These are phyloP conservation scores for Fremontodendron californicum DNA, from an alignment of 345 rosid genomes.

Conservation along the genomic window DNA sequence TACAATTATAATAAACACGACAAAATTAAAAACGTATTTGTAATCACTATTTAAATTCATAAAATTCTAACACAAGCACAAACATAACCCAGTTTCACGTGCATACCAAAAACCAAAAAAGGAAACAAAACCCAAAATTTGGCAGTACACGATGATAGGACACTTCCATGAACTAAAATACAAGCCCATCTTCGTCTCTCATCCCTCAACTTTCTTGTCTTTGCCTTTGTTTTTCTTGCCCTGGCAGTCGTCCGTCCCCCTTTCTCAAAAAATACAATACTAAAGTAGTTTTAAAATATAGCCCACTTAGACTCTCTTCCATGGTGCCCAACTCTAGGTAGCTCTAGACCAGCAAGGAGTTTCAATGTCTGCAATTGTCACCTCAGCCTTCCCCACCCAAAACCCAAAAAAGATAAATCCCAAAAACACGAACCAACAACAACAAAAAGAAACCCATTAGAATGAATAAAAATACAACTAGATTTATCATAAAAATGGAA, in stretches of 20 bases:
- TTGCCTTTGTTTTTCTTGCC: constrained; percentile 8
- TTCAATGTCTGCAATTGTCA: not conserved
- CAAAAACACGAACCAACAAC: not conserved
- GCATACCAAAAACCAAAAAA: constrained; percentile 10
- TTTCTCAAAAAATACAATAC: not conserved
- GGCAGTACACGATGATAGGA: constrained; percentile 16
- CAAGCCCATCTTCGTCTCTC: not conserved
- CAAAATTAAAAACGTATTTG: too few relatives aligned
- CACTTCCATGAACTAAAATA: constrained; percentile 18
- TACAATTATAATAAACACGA: too few relatives aligned
- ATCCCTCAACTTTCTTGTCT: constrained; percentile 22
- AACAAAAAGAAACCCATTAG: not conserved
- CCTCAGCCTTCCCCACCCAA: not conserved
- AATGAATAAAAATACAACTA: not conserved
- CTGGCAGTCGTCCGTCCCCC: not conserved
- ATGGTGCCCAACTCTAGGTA: not conserved
- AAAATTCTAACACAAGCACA: not conserved
- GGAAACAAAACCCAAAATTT: constrained; percentile 8
- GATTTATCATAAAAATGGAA: constrained; percentile 1
- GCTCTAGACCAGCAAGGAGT: not conserved
- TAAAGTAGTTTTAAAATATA: not conserved
- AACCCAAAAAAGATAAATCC: not conserved
- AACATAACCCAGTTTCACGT: constrained; percentile 18
- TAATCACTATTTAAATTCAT: too few relatives aligned
- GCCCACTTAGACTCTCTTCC: not conserved